Evolutionary conservation across 305 asterid genomes (phyloP).

Genomic region (Ilex paraguariensis): DNA sequence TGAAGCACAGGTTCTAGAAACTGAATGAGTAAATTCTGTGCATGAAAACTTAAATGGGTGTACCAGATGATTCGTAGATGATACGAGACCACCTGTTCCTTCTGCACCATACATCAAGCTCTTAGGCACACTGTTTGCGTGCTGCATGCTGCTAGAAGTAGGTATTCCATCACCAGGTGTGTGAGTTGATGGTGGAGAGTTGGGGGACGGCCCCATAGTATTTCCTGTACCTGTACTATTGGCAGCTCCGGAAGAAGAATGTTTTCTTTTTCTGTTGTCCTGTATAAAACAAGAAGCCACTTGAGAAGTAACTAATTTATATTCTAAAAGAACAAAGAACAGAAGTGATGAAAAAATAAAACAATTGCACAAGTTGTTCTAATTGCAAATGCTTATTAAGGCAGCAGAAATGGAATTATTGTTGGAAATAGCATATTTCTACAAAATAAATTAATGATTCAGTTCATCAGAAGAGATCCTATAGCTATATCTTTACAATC

Average conservation of each 20-base stretch:
- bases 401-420: background rate
- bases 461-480: constrained; percentile 1
- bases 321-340: too few species aligned
- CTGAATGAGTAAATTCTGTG: too few species aligned
- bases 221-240: constrained; percentile 99
- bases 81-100: constrained; percentile 84
- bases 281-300: constrained; percentile 27
- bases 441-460: too few species aligned
- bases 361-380: too few species aligned
- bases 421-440: background rate
- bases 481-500: constrained; percentile 11
- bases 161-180: constrained; percentile 94
- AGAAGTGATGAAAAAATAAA: too few species aligned
- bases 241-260: constrained; percentile 97
- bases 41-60: constrained; percentile 3
- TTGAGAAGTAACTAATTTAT: background rate
- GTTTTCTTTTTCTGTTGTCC: constrained; percentile 91
- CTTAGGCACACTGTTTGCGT: constrained; percentile 66
- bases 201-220: constrained; percentile 92
- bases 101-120: constrained; percentile 85
- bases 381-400: too few species aligned
- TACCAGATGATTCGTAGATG: constrained; percentile 95
- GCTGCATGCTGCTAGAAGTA: constrained; percentile 75
- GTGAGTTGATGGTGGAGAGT: constrained; percentile 89
- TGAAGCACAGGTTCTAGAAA: too few species aligned